Conservation (phyloP, 768 basidiomycete species). For the Mycena indigotica region DNA sequence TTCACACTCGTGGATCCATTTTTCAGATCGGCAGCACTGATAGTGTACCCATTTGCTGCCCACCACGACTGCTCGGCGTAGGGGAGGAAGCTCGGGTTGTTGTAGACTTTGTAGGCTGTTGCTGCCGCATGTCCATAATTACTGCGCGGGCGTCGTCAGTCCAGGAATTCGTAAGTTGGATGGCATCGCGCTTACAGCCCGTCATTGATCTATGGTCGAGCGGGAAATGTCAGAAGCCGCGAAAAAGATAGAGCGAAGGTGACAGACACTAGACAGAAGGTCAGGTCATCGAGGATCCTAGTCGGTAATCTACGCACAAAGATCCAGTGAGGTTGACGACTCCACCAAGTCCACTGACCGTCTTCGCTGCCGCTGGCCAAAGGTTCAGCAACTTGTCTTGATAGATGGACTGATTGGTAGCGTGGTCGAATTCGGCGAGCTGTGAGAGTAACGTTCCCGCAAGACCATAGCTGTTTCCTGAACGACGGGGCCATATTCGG, state of each 20-base stretch:
- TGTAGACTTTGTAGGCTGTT: conserved; percentile 4
- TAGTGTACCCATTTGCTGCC: not conserved
- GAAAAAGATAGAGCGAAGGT: not conserved
- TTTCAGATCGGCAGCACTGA: not conserved
- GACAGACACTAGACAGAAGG: not conserved
- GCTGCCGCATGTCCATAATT: conserved; percentile 8
- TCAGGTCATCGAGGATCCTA: not conserved
- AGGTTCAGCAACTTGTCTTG: not conserved
- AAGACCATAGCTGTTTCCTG: conserved; percentile 3
- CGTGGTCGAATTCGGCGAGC: conserved; percentile 19
- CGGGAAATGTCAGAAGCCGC: not conserved
- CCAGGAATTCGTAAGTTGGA: not conserved
- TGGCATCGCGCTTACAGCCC: not conserved
- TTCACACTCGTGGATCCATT: not conserved
- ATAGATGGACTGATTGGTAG: conserved; percentile 10
- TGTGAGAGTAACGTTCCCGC: conserved; percentile 9
- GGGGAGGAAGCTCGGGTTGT: conserved; percentile 1
- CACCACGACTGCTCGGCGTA: conserved; percentile 11
- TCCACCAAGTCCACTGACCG: not conserved
- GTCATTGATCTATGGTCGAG: not conserved
- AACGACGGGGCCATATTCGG: not conserved
- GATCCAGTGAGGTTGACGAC: conserved; percentile 1
- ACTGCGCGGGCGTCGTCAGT: not conserved
- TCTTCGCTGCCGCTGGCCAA: not conserved
- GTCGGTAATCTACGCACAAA: conserved; percentile 1